phyloP scores from a whole-genome alignment of 768 basidiomycete genomes.

The Lactarius akahatsu region DNA sequence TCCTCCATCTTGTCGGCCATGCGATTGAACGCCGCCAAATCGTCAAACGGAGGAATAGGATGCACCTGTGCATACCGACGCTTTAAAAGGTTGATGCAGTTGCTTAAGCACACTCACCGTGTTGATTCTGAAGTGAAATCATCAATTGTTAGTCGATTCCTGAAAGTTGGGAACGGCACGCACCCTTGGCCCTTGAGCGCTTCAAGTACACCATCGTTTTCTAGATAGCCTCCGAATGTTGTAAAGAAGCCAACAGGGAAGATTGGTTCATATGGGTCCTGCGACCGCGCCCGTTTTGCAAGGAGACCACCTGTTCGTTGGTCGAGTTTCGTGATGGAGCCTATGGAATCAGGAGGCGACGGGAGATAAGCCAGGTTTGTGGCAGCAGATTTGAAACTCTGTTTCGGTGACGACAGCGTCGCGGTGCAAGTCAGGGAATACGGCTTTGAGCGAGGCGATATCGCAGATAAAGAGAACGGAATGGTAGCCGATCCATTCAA shows the following conservation, averaged over 20 bases:
- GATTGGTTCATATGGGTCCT: constrained; percentile 39
- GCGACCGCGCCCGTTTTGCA: constrained; percentile 36
- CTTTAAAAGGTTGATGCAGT: not conserved
- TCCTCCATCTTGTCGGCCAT: constrained; percentile 72
- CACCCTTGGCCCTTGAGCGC: constrained; percentile 60
- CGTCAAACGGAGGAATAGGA: constrained; percentile 64
- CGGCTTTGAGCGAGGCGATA: constrained; percentile 35
- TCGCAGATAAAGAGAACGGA: constrained; percentile 36
- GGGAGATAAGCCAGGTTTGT: constrained; percentile 44
- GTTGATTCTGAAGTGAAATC: constrained; percentile 36
- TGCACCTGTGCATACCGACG: constrained; percentile 49
- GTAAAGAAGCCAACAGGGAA: constrained; percentile 79
- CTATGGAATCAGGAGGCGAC: constrained; percentile 34
- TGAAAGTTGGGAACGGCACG: constrained; percentile 14
- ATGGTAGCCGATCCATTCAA: constrained; percentile 42
- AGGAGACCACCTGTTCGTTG: constrained; percentile 46
- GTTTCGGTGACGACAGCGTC: constrained; percentile 27
- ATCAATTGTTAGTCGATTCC: constrained; percentile 17
- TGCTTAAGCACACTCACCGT: constrained; percentile 37
- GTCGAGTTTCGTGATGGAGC: constrained; percentile 50
- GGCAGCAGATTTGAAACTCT: constrained; percentile 37
- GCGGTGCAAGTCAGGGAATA: constrained; percentile 41
- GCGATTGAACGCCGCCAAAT: constrained; percentile 53
- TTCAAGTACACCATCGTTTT: constrained; percentile 52
- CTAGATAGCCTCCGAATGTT: constrained; percentile 55